Conservation (phyloP, 257 asterid species). For the Paraleonurus japonicus region DNA sequence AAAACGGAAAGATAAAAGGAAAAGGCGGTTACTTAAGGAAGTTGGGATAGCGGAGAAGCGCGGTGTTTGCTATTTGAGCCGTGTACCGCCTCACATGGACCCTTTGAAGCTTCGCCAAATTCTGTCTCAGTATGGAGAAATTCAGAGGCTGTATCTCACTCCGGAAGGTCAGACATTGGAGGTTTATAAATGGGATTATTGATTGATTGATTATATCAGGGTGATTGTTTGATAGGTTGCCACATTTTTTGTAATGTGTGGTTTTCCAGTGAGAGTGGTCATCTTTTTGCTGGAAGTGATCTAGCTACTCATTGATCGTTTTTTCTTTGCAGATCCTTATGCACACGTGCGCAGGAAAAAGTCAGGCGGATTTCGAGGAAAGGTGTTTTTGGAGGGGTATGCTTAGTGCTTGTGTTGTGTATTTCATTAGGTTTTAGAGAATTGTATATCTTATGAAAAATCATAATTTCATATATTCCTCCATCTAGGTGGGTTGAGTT, state of each 20-base stretch:
- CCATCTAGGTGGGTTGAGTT: conserved; percentile 90
- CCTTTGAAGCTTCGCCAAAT: conserved; percentile 71
- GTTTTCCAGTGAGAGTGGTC: no score
- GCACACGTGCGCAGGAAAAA: conserved; percentile 57
- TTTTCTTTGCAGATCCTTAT: conserved; percentile 45
- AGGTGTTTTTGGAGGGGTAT: conserved; percentile 88
- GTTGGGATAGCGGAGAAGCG: conserved; percentile 56
- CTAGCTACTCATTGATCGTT: not conserved
- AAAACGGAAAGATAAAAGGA: conserved; percentile 45
- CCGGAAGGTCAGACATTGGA: conserved; percentile 58
- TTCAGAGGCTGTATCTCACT: conserved; percentile 68
- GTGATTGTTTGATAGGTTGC: not conserved
- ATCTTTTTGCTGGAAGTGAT: no score
- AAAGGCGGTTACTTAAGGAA: conserved; percentile 43
- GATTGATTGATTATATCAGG: not conserved
- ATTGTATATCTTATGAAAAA: not conserved
- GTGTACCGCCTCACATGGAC: conserved; percentile 90
- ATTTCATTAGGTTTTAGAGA: not conserved
- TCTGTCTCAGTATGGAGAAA: conserved; percentile 71
- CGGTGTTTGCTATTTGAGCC: conserved; percentile 83
- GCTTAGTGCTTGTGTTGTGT: conserved; percentile 13
- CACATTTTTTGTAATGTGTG: not conserved
- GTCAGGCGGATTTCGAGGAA: conserved; percentile 78
- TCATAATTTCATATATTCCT: not conserved
- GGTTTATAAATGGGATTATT: not conserved